Base-by-base conservation (phyloP, 2,329 filamentous ascomycete genomes). In the Colletotrichum gloeosporioides region DNA sequence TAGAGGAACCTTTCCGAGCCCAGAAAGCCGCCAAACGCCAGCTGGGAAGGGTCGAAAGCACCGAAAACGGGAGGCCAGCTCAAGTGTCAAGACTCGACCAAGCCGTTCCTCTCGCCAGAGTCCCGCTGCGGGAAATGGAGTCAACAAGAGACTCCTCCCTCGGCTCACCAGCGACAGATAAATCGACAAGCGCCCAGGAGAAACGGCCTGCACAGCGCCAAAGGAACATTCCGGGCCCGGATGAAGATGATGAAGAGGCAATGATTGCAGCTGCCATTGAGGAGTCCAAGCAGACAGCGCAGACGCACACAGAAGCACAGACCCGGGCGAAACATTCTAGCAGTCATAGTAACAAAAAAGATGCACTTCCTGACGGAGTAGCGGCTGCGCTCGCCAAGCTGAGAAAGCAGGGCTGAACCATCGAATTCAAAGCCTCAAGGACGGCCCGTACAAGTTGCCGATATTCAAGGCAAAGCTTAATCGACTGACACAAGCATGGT, bases 1-100 rank as follows among this genome's bases (percentile, higher is more conserved):
- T 98, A 2, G 91, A 95, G 76, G 96, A 98, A 84, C 95, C 95
- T 1, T 98, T 99, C 80, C 88, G 95, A 74, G 92, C 94, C 7
- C 92, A 93, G 80, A 94, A 93, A 80, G 91, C 94, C 3, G 91
- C 90, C n/a, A 95, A 87, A 81, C 81, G 85, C 71, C 82, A 79
- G 34, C 65, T 80, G 25, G 71, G 65, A 32, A 39, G 75, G 80
- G 25, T 78, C 78, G 73, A 80, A 78, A 66, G 34, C n/a, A 80
- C 77, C 62, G 83, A 82, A 66, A 79, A 77, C 32, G 82, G 79
- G 64, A 79, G 64, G n/a, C 55, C 73, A 27, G 77, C 81, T 61
- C 80, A 80, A 69, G 73, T 77, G 18, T 77, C 81, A 9, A 82
- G 79, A 65, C 77, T 86, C 71, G 84, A 88, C 6, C 83, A 85